phyloP scores from a whole-genome alignment of 202 grass and related monocot species.

The Setaria italica region DNA sequence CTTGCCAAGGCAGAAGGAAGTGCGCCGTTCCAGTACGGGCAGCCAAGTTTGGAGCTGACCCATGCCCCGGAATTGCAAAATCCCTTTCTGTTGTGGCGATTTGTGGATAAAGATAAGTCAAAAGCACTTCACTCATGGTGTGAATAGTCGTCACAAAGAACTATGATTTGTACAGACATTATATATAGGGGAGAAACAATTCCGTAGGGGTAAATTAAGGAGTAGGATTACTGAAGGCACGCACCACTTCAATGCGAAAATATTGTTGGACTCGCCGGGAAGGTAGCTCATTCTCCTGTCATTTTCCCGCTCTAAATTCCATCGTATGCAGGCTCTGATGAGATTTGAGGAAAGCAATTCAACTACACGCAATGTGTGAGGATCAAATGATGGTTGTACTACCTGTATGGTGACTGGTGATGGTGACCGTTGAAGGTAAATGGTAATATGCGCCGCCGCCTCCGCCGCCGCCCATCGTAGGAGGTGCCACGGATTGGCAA shows the following conservation, averaged over 20 bases:
- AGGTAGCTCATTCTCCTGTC: not conserved
- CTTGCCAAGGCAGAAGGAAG: constrained; percentile 57
- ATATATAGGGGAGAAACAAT: not conserved
- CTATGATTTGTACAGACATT: constrained; percentile 2
- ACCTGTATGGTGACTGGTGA: not conserved
- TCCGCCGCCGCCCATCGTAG: not conserved
- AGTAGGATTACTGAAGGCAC: not conserved
- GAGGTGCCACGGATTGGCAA: not conserved
- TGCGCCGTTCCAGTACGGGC: constrained; percentile 49
- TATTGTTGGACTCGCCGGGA: not conserved
- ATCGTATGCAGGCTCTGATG: not conserved
- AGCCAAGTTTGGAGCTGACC: constrained; percentile 51
- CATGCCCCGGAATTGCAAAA: constrained; percentile 49
- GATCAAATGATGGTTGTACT: not conserved
- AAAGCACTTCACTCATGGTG: not conserved
- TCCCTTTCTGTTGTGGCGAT: constrained; percentile 55
- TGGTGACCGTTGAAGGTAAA: not conserved
- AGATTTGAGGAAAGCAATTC: not conserved
- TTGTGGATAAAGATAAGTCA: constrained; percentile 46
- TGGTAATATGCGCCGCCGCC: not conserved
- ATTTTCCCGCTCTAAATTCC: not conserved
- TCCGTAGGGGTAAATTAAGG: not conserved
- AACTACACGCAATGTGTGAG: not conserved
- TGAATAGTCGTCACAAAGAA: not conserved
- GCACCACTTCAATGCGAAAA: not conserved